phyloP scores from a whole-genome alignment of 352 stramenopile genomes.

The Globisporangium sylvaticum region DNA sequence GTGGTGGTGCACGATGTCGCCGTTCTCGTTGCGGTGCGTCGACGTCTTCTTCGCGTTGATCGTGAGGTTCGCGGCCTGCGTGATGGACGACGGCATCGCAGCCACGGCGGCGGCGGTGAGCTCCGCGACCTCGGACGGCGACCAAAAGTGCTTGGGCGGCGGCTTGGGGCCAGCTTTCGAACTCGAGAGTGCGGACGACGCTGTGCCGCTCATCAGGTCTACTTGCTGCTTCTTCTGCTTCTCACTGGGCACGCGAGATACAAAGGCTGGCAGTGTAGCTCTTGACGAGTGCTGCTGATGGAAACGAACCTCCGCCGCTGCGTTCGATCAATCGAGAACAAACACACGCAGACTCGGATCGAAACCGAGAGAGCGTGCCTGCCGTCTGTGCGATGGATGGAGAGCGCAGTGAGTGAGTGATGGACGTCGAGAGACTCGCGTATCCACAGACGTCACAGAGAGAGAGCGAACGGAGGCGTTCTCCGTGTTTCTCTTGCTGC shows the following conservation, averaged over 20 bases:
- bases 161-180: conserved; percentile 21
- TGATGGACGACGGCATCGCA: conserved; percentile 58
- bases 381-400: neutral
- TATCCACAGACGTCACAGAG: neutral
- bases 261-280: neutral
- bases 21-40: conserved; percentile 66
- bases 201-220: conserved; percentile 40
- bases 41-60: conserved; percentile 44
- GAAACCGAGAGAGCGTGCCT: neutral
- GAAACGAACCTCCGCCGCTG: neutral
- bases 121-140: conserved; percentile 69
- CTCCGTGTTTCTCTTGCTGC: neutral
- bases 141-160: conserved; percentile 63
- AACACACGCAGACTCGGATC: neutral
- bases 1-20: conserved; percentile 74
- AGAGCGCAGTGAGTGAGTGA: neutral
- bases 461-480: neutral
- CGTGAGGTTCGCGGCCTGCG: conserved; percentile 38
- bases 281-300: neutral
- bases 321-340: conserved; percentile 8
- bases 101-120: conserved; percentile 70
- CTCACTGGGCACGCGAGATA: neutral
- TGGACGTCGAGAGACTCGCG: conserved; percentile 1
- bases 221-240: neutral
- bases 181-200: conserved; percentile 12